Evolutionary conservation across 257 asterid species (phyloP), one percentile per base, ranked within the genome.

Genomic region (Eucommia ulmoides): DNA sequence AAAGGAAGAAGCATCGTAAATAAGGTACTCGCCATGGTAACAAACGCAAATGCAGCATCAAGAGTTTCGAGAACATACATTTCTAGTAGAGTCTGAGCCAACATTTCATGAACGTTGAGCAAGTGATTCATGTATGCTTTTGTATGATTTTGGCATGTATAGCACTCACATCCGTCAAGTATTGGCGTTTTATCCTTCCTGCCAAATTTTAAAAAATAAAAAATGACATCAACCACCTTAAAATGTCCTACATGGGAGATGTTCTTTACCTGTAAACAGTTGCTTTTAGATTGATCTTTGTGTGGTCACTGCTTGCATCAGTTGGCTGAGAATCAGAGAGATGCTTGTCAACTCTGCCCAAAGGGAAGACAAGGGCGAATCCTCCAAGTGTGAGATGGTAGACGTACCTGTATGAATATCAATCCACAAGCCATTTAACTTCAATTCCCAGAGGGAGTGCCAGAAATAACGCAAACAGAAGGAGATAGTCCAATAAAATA

Each of bases 91-190:
- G 79, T 83, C 56, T 76, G 94, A 22, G 93, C 96, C 84, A 89
- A 51, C 98, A 89, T 85, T 65, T 89, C 98, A 46, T 85, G 98
- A 33, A 75, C 93, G 19, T 80, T 89, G 63, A 80, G 64, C 81
- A 85, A 65, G 72, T 89, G 98, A 84, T 89, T 85, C 59, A 89
- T 69, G 45, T 89, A 89, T 50, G 96, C 93, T 66, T 83, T 89
- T 11, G 88, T 85, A 49, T 85, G 94, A 70, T 81, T 82, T 73
- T 69, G 82, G 61, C 98, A 89, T 10, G 96, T 80, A 67, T 70
- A 83, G 72, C 96, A 85, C 52, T 65, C 62, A 64, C 98, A 85
- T 23, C 77, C 63, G 59, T 73, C 73, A 2, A 78, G 53, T 33
- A 85, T 72, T 1, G 88, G 88, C 1, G 93, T 72, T 22, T 60